These are phyloP conservation scores for Triticum timopheevii DNA, from an alignment of 176 grass and related monocot species.

Conservation along the genomic window DNA sequence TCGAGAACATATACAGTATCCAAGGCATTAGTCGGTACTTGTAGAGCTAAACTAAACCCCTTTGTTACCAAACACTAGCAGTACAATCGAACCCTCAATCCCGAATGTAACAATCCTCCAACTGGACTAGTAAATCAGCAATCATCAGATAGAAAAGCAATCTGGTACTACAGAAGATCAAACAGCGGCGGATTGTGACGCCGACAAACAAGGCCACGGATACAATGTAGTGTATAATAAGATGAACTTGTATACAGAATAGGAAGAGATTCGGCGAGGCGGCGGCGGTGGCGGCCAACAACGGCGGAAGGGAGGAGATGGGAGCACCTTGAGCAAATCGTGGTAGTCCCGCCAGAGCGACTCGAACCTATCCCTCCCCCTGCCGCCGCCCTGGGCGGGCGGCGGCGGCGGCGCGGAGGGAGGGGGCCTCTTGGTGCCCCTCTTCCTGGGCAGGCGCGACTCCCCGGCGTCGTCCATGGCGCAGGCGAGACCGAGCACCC, in stretches of 20 bases:
- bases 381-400: not conserved
- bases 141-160: not conserved
- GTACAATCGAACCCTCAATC: not conserved
- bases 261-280: not conserved
- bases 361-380: conserved; percentile 27
- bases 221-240: not conserved
- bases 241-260: not conserved
- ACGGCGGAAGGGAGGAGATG: not conserved
- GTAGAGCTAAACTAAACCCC: not conserved
- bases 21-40: not conserved
- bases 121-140: not conserved
- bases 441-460: conserved; percentile 41
- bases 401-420: not conserved
- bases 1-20: not conserved
- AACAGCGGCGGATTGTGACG: not conserved
- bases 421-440: conserved; percentile 25
- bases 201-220: not conserved
- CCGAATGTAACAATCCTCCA: not conserved
- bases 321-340: conserved; percentile 50
- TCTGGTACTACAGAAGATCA: not conserved
- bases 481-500: conserved; percentile 26
- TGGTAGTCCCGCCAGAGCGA: conserved; percentile 47
- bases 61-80: not conserved
- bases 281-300: not conserved
- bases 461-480: conserved; percentile 29